Evolutionary conservation across 1,284 basidiomycete species (phyloP).

Genomic region (Ceratorhiza oryzae-sativae): DNA sequence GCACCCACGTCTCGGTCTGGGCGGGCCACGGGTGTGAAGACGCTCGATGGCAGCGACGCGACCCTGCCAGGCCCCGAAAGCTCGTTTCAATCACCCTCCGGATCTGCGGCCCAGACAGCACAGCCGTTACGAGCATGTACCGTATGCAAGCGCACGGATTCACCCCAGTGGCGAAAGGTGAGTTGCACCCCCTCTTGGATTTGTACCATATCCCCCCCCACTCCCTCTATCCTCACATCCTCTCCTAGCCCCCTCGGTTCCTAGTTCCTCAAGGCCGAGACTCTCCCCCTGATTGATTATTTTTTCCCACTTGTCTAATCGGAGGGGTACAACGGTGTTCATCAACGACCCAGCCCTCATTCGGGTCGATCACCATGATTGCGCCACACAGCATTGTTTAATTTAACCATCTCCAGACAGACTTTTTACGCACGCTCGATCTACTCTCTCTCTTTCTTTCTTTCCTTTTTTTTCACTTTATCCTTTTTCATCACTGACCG

Average conservation of each 20-base stretch:
- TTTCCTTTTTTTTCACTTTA: slow-evolving; percentile 2
- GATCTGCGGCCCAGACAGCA: not conserved
- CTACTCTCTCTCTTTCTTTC: too few relatives aligned
- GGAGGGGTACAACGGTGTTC: slow-evolving; percentile 13
- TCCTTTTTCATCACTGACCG: slow-evolving; percentile 20
- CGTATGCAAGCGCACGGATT: slow-evolving; percentile 22
- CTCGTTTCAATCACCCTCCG: slow-evolving; percentile 10
- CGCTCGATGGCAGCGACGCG: slow-evolving; percentile 18
- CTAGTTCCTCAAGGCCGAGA: not conserved
- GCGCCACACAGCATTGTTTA: slow-evolving; percentile 30
- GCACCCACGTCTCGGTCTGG: slow-evolving; percentile 9
- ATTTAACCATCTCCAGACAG: slow-evolving; percentile 33
- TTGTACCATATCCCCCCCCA: not conserved
- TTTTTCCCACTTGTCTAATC: slow-evolving; percentile 21
- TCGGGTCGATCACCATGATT: slow-evolving; percentile 1
- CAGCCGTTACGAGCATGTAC: slow-evolving; percentile 29
- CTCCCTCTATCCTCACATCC: not conserved
- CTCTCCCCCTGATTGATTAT: slow-evolving; percentile 8
- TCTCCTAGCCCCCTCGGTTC: not conserved
- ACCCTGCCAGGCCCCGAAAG: not conserved
- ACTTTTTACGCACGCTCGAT: not conserved
- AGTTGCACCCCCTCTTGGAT: not conserved
- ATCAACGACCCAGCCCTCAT: slow-evolving; percentile 26
- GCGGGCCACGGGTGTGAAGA: slow-evolving; percentile 17
- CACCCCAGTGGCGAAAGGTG: slow-evolving; percentile 38